These are phyloP conservation scores for Flaveria linearis DNA, from an alignment of 129 eudicot genomes.

Conservation along the genomic window DNA sequence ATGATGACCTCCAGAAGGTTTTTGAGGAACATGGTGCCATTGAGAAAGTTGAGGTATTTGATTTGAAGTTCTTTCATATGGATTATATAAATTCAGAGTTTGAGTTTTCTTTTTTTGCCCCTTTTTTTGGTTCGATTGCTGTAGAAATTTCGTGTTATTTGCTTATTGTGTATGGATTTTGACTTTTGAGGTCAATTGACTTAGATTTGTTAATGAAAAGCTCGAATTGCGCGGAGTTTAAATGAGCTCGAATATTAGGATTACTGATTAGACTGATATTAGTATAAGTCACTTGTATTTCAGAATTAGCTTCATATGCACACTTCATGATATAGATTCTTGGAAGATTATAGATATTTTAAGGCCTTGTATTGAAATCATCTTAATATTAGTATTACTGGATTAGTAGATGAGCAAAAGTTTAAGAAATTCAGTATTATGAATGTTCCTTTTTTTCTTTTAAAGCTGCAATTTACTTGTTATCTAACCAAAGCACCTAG, in stretches of 20 bases:
- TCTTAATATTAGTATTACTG: neutral
- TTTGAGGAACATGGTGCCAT: conserved; percentile 82
- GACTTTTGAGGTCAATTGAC: conserved; percentile 22
- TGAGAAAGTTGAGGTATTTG: conserved; percentile 78
- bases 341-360: neutral
- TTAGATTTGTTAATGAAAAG: neutral
- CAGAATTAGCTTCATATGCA: neutral
- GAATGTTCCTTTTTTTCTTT: neutral
- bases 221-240: no score
- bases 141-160: neutral
- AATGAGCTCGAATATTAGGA: no score
- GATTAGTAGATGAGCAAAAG: neutral
- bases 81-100: neutral
- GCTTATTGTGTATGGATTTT: neutral
- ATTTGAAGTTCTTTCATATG: neutral
- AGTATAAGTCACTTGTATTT: no score
- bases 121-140: neutral
- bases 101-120: neutral
- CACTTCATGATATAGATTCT: conserved; percentile 6
- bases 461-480: neutral
- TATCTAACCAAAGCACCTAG: neutral
- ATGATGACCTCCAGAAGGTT: conserved; percentile 62
- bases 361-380: neutral
- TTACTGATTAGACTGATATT: no score
- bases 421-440: neutral